Conservation (phyloP, 768 basidiomycete genomes). For the Phylloporus scabripes region DNA sequence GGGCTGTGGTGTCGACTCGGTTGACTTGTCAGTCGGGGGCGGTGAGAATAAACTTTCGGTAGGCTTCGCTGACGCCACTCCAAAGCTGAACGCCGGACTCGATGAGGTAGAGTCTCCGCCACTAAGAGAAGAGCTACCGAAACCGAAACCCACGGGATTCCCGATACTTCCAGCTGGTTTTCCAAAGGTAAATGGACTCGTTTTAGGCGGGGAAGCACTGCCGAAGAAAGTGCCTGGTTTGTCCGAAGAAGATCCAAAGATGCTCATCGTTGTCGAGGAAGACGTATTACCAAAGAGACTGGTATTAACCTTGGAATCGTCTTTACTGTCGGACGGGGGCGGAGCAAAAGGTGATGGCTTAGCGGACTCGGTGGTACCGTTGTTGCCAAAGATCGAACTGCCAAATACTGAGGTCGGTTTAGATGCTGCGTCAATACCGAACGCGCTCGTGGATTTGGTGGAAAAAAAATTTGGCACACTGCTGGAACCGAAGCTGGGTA, state of each 20-base stretch:
- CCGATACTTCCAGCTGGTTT: conserved; percentile 46
- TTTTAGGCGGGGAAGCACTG: conserved; percentile 23
- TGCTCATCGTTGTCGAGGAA: conserved; percentile 11
- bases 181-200: conserved; percentile 25
- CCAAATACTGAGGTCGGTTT: conserved; percentile 26
- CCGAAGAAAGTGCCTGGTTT: conserved; percentile 28
- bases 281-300: conserved; percentile 19
- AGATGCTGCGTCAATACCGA: conserved; percentile 17
- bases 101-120: conserved; percentile 17
- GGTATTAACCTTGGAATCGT: conserved; percentile 10
- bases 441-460: conserved; percentile 14
- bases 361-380: conserved; percentile 10
- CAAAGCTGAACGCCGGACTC: conserved; percentile 22
- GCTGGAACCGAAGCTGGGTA: conserved; percentile 14
- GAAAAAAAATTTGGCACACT: conserved; percentile 22
- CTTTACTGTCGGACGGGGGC: conserved; percentile 9
- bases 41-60: conserved; percentile 25
- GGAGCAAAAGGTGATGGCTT: conserved; percentile 11
- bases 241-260: conserved; percentile 21
- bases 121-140: conserved; percentile 21
- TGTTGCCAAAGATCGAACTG: conserved; percentile 22
- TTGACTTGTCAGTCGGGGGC: conserved; percentile 24
- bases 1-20: conserved; percentile 28
- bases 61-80: conserved; percentile 16
- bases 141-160: conserved; percentile 61